Evolutionary conservation across 352 stramenopile genomes (phyloP).

Genomic region (Phytopythium sindhum): DNA sequence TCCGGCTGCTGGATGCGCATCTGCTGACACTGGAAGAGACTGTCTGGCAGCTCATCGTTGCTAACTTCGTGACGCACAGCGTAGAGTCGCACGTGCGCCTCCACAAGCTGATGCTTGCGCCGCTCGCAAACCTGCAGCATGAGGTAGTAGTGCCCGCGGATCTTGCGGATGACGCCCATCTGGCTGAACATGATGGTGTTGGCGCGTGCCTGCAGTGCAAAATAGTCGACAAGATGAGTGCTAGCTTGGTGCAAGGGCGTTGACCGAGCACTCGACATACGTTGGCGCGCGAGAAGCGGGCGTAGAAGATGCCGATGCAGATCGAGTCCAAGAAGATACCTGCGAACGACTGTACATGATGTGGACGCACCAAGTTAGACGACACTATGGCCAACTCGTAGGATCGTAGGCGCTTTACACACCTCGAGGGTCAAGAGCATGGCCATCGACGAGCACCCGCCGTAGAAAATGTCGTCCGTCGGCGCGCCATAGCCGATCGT

Average conservation of each 20-base stretch:
- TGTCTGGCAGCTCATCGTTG: conserved; percentile 44
- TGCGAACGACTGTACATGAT: conserved; percentile 60
- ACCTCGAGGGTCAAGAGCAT: conserved; percentile 77
- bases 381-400: background rate
- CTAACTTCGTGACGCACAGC: conserved; percentile 70
- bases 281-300: conserved; percentile 74
- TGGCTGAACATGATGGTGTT: conserved; percentile 88
- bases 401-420: background rate
- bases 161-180: conserved; percentile 83
- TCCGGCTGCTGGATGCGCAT: conserved; percentile 90
- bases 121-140: conserved; percentile 91
- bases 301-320: conserved; percentile 87
- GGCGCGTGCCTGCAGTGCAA: conserved; percentile 56
- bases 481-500: conserved; percentile 85
- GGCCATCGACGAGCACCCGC: conserved; percentile 75
- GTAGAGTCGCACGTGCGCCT: conserved; percentile 82
- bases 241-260: background rate
- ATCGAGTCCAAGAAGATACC: conserved; percentile 86
- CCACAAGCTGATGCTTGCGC: conserved; percentile 86
- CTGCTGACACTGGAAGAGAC: conserved; percentile 75
- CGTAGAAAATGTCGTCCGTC: conserved; percentile 89
- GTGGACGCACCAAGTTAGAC: background rate
- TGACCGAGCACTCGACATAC: conserved; percentile 25
- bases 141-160: conserved; percentile 88
- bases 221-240: background rate